Evolutionary conservation across 2,329 filamentous ascomycete genomes (phyloP).

Genomic region (Fusarium beomiforme): DNA sequence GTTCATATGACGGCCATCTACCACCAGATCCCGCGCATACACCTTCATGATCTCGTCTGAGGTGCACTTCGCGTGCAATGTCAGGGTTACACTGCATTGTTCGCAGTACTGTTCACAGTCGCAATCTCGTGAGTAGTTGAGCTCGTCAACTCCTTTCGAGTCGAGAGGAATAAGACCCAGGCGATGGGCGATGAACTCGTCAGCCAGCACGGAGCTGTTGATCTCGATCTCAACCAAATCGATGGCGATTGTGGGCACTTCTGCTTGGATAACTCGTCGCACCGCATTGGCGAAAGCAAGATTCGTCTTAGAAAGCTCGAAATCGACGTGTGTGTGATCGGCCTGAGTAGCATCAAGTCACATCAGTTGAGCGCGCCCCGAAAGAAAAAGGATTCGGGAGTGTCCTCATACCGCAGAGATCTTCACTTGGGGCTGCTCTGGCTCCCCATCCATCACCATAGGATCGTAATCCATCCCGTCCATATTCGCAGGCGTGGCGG

Average conservation of each 20-base stretch:
- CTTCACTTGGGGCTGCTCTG: slow-evolving; percentile 66
- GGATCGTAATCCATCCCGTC: slow-evolving; percentile 68
- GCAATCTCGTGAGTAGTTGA: slow-evolving; percentile 92
- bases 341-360: slow-evolving; percentile 64
- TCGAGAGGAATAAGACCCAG: slow-evolving; percentile 90
- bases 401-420: slow-evolving; percentile 64
- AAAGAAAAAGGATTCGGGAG: neutral
- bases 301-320: slow-evolving; percentile 89
- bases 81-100: slow-evolving; percentile 86
- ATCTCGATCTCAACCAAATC: slow-evolving; percentile 92
- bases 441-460: slow-evolving; percentile 68
- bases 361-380: slow-evolving; percentile 23
- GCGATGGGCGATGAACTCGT: slow-evolving; percentile 95
- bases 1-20: slow-evolving; percentile 75
- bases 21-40: slow-evolving; percentile 87
- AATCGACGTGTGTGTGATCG: slow-evolving; percentile 84
- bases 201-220: slow-evolving; percentile 95
- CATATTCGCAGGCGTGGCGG: slow-evolving; percentile 44
- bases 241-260: slow-evolving; percentile 94
- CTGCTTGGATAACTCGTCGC: slow-evolving; percentile 89
- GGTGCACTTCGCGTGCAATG: slow-evolving; percentile 85
- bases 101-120: slow-evolving; percentile 97
- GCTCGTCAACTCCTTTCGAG: slow-evolving; percentile 82
- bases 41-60: slow-evolving; percentile 91
- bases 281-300: slow-evolving; percentile 93